Percentiles rank a stretch among this genome's conserved stretches.
phyloP scores from a whole-genome alignment of 768 basidiomycete species.

The Mycena capillaripes region DNA sequence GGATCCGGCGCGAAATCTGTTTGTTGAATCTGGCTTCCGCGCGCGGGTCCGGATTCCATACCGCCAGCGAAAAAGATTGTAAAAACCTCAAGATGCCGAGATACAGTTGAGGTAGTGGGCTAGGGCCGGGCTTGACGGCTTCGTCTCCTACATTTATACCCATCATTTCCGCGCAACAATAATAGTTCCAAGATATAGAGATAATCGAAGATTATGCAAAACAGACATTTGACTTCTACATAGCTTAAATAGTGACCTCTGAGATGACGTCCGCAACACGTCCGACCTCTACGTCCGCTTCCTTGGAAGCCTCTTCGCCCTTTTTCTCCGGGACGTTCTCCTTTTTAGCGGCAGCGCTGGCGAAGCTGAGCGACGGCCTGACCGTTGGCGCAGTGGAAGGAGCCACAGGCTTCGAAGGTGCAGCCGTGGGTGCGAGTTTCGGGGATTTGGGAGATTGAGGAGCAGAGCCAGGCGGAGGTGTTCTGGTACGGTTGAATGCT shows the following conservation, averaged over 20 bases:
- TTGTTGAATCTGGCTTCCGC: too few species aligned
- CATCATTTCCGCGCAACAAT: too few species aligned
- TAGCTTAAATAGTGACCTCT: constrained; percentile 38
- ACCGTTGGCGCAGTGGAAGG: constrained; percentile 63
- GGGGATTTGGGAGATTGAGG: constrained; percentile 44
- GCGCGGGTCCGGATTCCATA: too few species aligned
- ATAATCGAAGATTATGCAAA: constrained; percentile 32
- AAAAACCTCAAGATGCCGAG: too few species aligned
- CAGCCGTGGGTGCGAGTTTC: constrained; percentile 42
- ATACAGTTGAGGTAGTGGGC: too few species aligned
- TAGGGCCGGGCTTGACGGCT: too few species aligned
- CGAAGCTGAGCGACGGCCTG: constrained; percentile 85
- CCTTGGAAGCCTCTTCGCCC: constrained; percentile 16
- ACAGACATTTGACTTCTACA: constrained; percentile 31
- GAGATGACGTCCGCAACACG: constrained; percentile 33
- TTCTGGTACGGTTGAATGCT: constrained; percentile 46
- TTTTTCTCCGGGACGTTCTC: constrained; percentile 44
- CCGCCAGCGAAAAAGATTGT: too few species aligned
- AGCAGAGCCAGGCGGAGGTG: constrained; percentile 45
- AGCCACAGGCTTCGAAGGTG: constrained; percentile 46
- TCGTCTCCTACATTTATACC: too few species aligned
- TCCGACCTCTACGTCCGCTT: constrained; percentile 21
- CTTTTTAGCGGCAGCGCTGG: constrained; percentile 76
- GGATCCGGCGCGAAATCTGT: too few species aligned
- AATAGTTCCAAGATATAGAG: constrained; percentile 23